Base-by-base conservation (phyloP, 192 early-diverging fungal species). In the Dissophora ornata region DNA sequence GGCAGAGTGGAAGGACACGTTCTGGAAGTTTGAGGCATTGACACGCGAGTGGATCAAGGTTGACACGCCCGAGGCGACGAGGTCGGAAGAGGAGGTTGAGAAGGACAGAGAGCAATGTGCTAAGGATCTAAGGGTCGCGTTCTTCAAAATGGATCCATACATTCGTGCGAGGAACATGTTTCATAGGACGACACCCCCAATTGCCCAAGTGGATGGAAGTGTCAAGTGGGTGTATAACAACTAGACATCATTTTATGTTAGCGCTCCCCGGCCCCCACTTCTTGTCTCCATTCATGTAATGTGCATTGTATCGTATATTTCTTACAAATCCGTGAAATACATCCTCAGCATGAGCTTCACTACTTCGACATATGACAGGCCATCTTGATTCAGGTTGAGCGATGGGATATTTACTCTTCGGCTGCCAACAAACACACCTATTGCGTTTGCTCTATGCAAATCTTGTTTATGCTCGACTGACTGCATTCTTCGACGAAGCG, bases 81-180 rank as follows among this genome's bases (percentile, higher is more conserved):
- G 68, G 42, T 44, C 58, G 0, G 80, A 81, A 15, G 49, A 71
- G 10, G 66, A 81, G 61, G 53, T 79, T 29, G 77, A 66, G 12
- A 69, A 65, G 41, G 62, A 81, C 38, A 79, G 87, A 3, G 30
- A 55, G 18, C 29, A 48, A n/a, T 50, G 63, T 0, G 84, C 82
- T 3, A 71, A 79, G 28, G 58, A 78, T 11, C 51, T 88, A 49
- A 63, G 83, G 18, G 62, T 54, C 3, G 80, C 82, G 5, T 80
- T 80, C 69, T 82, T 65, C 50, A 77, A 66, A 2, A 48, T 81
- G 21, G 87, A 89, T 62, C 75, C 73, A 16, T 81, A 81, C 36
- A 74, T 87, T 40, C 82, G 80, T 7, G 57, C 80, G 28, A 68
- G 73, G 32, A 81, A 74, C 29, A 52, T 68, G 57, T 81, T 75